A percentile compares a stretch with the other conserved stretches of the same genome.
Conservation (phyloP, 176 grass and related monocot genomes). For the Bonia amplexicaulis region DNA sequence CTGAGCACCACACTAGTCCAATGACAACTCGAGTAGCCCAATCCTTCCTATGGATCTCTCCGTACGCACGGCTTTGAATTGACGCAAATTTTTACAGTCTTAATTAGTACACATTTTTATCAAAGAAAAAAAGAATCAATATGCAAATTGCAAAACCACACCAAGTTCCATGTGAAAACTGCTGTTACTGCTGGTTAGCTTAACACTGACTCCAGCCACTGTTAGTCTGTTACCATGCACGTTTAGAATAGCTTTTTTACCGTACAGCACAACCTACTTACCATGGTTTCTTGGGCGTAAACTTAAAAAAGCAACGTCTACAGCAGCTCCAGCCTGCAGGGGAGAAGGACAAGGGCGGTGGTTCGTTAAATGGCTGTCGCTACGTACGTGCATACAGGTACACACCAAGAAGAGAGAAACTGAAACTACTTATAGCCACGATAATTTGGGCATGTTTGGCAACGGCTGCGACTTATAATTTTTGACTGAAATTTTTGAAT, state of each 20-base stretch:
- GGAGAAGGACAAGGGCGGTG: conserved; percentile 20
- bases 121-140: background rate
- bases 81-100: background rate
- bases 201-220: background rate
- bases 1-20: background rate
- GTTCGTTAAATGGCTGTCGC: conserved; percentile 20
- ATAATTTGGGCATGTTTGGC: no score
- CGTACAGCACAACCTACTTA: background rate
- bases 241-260: background rate
- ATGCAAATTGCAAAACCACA: background rate
- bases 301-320: background rate
- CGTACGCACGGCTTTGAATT: background rate
- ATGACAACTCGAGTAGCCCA: background rate
- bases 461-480: no score
- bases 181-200: background rate
- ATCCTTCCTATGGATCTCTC: background rate
- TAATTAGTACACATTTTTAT: no score
- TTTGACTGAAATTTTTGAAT: no score
- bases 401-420: background rate
- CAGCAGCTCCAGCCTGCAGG: background rate
- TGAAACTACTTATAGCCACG: background rate
- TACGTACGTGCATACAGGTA: conserved; percentile 8
- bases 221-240: background rate
- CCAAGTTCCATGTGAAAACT: background rate
- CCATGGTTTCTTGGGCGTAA: background rate